Evolutionary conservation across 164 flowering plant genomes (phyloP).

Genomic region (Nelumbo lutea): DNA sequence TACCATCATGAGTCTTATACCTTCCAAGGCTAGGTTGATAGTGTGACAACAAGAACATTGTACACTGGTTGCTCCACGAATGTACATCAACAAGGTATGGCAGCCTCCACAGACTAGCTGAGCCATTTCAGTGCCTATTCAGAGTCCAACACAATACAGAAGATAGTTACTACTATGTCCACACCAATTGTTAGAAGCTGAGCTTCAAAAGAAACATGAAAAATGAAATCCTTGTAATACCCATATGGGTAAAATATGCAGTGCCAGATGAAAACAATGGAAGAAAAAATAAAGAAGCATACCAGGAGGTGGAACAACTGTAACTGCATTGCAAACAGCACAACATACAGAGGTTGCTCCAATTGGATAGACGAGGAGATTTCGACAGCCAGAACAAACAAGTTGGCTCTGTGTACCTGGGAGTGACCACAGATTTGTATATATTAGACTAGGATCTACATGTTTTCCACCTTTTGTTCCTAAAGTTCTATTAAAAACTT

Average conservation of each 20-base stretch:
- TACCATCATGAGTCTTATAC: conserved; percentile 23
- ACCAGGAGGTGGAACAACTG: conserved; percentile 83
- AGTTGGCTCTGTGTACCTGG: conserved; percentile 62
- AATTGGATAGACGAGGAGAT: conserved; percentile 53
- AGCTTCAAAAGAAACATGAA: background rate
- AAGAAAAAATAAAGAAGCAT: conserved; percentile 4
- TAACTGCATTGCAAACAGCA: conserved; percentile 71
- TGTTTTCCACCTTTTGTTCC: background rate
- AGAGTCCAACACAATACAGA: conserved; percentile 5
- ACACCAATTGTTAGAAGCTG: too few relatives aligned
- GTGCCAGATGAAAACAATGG: background rate
- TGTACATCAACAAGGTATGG: conserved; percentile 85
- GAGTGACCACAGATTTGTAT: background rate
- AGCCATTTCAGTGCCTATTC: conserved; percentile 88
- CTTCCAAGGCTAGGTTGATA: conserved; percentile 80
- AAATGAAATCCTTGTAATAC: background rate
- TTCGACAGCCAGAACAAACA: conserved; percentile 66
- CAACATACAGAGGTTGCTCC: conserved; percentile 73
- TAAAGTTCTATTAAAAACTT: background rate
- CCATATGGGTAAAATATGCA: background rate
- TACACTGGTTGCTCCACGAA: conserved; percentile 88
- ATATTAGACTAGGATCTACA: background rate
- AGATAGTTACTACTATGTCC: background rate
- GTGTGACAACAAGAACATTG: conserved; percentile 96
- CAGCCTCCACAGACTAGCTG: conserved; percentile 92